Evolutionary conservation across 2,329 filamentous ascomycete genomes (phyloP), one percentile per base, ranked within the genome.

Genomic region (Graphiopsis chlorocephala): DNA sequence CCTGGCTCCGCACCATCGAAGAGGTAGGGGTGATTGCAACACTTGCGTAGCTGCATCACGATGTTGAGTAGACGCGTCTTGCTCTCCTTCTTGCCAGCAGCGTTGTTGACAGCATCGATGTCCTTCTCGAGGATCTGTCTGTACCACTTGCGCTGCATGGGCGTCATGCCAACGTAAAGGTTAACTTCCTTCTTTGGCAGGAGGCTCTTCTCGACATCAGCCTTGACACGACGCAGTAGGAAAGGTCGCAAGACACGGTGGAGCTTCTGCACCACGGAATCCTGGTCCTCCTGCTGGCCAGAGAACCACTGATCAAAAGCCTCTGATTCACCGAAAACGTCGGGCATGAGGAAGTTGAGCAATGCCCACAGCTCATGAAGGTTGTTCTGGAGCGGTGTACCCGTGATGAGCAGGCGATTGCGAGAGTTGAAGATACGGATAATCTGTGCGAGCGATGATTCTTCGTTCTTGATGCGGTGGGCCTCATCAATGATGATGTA

Each of bases 131-230:
- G 83, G 71, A 99, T 99, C 81, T 97, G 98, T 78, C 97, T 91
- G 76, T 99, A 99, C 94, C 95, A 99, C 75, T 95, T 96, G 71
- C 97, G 87, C 77, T 99, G 95, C 95, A 99, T 99, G 65, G 97
- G 93, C 0, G 95, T 93, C 94, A 99, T 97, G 70, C 94, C 95
- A 70, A 99, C 90, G 75, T 98, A 99, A 29, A 99, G 80, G 70
- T 99, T 99, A 74, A 98, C 82, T 77, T 99, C 95, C 78, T 98
- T 97, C 84, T 99, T 99, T 2, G 95, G 95, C 61, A 98, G 80
- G 67, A 99, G 82, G 75, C 94, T 98, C 85, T 99, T 99, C 78
- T 99, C 95, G 4, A 99, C 95, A 77, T 99, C 95, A 68, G 88
- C 91, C 84, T 99, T 99, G 72, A 99, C 95, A 78, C 95, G 91